These are phyloP conservation scores for Lachancea sp. DNA, from an alignment of 805 yeast species.

Conservation along the genomic window DNA sequence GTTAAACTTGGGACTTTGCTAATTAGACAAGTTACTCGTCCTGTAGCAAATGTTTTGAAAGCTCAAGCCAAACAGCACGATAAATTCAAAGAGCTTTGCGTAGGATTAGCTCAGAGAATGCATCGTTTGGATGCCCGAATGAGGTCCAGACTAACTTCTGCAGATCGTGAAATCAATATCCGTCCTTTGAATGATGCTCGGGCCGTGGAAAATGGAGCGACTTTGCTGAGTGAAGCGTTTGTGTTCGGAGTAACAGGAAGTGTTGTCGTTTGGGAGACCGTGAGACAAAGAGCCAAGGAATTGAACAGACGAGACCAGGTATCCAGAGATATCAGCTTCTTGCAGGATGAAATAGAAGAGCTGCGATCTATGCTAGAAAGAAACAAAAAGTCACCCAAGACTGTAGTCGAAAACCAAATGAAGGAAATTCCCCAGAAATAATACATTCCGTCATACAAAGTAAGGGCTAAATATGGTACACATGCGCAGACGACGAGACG, in stretches of 20 bases:
- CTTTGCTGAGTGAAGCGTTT: slow-evolving; percentile 66
- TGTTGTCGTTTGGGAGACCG: slow-evolving; percentile 63
- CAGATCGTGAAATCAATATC: slow-evolving; percentile 38
- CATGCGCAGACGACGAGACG: too few species aligned
- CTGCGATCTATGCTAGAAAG: slow-evolving; percentile 32
- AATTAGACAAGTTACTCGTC: slow-evolving; percentile 19
- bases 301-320: slow-evolving; percentile 53
- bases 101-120: slow-evolving; percentile 61
- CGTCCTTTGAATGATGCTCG: slow-evolving; percentile 76
- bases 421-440: slow-evolving; percentile 1
- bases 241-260: slow-evolving; percentile 78
- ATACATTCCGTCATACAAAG: slow-evolving; percentile 8
- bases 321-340: slow-evolving; percentile 61
- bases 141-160: slow-evolving; percentile 45
- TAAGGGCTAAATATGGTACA: slow-evolving; percentile 6
- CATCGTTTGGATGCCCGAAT: slow-evolving; percentile 60
- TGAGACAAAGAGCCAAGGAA: slow-evolving; percentile 61
- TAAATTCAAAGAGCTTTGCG: slow-evolving; percentile 53
- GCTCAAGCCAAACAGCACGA: slow-evolving; percentile 71
- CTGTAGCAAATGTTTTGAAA: slow-evolving; percentile 50
- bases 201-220: slow-evolving; percentile 81
- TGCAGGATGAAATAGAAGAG: slow-evolving; percentile 65
- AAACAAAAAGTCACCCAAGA: not conserved
- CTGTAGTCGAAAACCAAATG: not conserved
- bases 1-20: slow-evolving; percentile 13